Percentiles rank a stretch among this genome's conserved stretches.
Evolutionary conservation across 176 grass and related monocot genomes (phyloP).

Genomic region (Typha latifolia): DNA sequence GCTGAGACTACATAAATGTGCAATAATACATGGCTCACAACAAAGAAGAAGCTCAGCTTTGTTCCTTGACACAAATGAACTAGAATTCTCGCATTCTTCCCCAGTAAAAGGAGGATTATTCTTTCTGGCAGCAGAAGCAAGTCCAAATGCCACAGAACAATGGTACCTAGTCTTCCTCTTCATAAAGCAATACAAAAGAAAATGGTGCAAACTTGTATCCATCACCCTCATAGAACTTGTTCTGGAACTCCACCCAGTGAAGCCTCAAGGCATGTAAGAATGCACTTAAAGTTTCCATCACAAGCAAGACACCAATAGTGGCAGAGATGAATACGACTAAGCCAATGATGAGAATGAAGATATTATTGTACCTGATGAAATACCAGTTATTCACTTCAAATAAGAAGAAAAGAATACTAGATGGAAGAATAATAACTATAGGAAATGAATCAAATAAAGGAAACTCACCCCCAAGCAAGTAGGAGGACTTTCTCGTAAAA

Average conservation of each 20-base stretch:
- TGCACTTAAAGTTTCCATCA: conserved; percentile 95
- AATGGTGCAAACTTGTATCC: conserved; percentile 94
- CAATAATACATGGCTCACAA: too few relatives aligned
- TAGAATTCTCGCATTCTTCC: conserved; percentile 28
- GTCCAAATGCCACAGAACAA: conserved; percentile 15
- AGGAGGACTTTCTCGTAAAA: conserved; percentile 95
- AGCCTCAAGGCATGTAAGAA: conserved; percentile 96
- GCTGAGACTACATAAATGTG: too few relatives aligned
- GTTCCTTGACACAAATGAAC: conserved; percentile 13
- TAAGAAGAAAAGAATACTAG: not conserved
- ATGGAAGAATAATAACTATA: not conserved
- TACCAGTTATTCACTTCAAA: conserved; percentile 8
- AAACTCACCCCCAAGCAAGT: conserved; percentile 57
- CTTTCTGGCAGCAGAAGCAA: conserved; percentile 24
- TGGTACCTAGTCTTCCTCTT: conserved; percentile 58
- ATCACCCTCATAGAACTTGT: conserved; percentile 96
- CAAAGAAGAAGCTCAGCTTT: too few relatives aligned
- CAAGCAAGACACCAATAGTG: conserved; percentile 75
- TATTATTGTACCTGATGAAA: conserved; percentile 53
- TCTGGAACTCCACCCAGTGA: conserved; percentile 98
- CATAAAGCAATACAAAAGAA: conserved; percentile 43
- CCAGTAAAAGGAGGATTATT: conserved; percentile 22
- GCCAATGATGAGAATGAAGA: conserved; percentile 35
- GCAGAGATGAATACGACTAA: conserved; percentile 54
- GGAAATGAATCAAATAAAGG: not conserved